phyloP scores from a whole-genome alignment of 306 rosid species.

The Echinosophora koreensis region DNA sequence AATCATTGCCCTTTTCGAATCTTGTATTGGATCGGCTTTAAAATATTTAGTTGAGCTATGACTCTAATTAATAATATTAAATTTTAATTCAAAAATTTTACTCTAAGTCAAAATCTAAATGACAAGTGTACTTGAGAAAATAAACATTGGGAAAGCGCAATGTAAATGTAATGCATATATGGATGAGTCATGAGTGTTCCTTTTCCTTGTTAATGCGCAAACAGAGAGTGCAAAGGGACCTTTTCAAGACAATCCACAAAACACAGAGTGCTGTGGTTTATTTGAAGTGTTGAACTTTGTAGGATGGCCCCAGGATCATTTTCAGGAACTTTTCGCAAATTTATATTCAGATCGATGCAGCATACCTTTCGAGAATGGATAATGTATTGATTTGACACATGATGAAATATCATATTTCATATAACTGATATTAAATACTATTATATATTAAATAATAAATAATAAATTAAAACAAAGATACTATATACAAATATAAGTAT shows the following conservation, averaged over 20 bases:
- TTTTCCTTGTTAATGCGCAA: conserved; percentile 21
- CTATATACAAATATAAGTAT: too few relatives aligned
- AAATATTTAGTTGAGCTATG: too few relatives aligned
- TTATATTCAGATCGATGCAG: conserved; percentile 12
- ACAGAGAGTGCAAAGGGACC: conserved; percentile 36
- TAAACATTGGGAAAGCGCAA: background rate
- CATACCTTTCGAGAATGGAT: conserved; percentile 22
- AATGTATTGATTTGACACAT: too few relatives aligned
- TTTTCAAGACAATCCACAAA: conserved; percentile 34
- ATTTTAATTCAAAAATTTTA: too few relatives aligned
- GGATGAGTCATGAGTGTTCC: background rate
- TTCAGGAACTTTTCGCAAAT: conserved; percentile 41
- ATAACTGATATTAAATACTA: too few relatives aligned
- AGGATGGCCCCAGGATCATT: conserved; percentile 39
- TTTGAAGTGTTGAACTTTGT: conserved; percentile 27
- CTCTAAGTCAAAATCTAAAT: too few relatives aligned
- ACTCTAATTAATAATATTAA: too few relatives aligned
- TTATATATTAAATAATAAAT: too few relatives aligned
- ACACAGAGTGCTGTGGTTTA: conserved; percentile 9
- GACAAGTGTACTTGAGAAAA: conserved; percentile 23
- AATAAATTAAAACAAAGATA: too few relatives aligned
- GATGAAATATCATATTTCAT: too few relatives aligned
- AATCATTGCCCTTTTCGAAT: too few relatives aligned
- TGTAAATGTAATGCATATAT: background rate
- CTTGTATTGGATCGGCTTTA: too few relatives aligned